These are phyloP conservation scores for Ceratocystis destructans DNA, from an alignment of 2,329 filamentous ascomycete species.

Conservation along the genomic window DNA sequence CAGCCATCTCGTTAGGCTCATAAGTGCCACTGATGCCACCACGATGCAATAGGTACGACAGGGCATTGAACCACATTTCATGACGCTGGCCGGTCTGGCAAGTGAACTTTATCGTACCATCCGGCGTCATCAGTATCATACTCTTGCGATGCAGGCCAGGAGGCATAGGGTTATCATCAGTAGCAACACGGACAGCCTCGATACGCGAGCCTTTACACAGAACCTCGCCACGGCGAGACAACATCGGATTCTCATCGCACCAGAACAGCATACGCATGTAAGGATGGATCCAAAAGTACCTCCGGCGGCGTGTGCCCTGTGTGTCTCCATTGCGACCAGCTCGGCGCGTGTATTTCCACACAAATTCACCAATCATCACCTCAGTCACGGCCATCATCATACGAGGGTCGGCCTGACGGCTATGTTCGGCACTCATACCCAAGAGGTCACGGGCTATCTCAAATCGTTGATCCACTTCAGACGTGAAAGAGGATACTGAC, in stretches of 20 bases:
- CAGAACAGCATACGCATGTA: slow-evolving; percentile 95
- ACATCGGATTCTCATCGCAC: slow-evolving; percentile 79
- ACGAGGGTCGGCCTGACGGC: slow-evolving; percentile 59
- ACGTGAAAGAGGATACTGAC: slow-evolving; percentile 89
- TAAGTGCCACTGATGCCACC: slow-evolving; percentile 45
- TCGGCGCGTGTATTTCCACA: slow-evolving; percentile 98
- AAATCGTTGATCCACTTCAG: slow-evolving; percentile 84
- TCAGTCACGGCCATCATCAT: slow-evolving; percentile 99
- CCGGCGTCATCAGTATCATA: slow-evolving; percentile 76
- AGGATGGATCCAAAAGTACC: slow-evolving; percentile 98
- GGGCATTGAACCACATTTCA: slow-evolving; percentile 96
- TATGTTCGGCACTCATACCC: slow-evolving; percentile 38
- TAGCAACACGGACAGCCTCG: slow-evolving; percentile 80
- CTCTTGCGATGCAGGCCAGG: slow-evolving; percentile 92
- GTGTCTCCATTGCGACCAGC: slow-evolving; percentile 67
- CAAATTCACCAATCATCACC: slow-evolving; percentile 97
- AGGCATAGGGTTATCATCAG: slow-evolving; percentile 88
- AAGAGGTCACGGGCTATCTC: slow-evolving; percentile 51
- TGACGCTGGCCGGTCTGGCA: slow-evolving; percentile 87
- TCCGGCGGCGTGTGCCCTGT: slow-evolving; percentile 77
- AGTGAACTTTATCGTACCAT: slow-evolving; percentile 83
- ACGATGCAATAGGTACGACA: slow-evolving; percentile 80
- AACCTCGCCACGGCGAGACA: slow-evolving; percentile 61
- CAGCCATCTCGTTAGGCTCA: slow-evolving; percentile 43
- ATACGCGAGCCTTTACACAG: slow-evolving; percentile 82